phyloP scores from a whole-genome alignment of 768 basidiomycete species.

The Leucocoprinus leucothites region DNA sequence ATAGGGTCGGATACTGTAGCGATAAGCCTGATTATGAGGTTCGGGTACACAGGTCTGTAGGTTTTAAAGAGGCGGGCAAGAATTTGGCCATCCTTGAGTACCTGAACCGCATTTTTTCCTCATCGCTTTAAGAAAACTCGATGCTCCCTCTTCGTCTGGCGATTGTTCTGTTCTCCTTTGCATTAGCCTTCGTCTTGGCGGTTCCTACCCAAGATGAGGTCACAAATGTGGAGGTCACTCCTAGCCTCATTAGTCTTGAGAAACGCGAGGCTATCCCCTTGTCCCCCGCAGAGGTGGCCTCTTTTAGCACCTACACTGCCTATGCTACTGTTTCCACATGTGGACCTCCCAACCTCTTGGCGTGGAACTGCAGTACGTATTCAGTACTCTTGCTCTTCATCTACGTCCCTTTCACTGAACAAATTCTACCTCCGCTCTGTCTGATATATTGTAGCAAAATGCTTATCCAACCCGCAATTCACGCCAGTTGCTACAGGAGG shows the following conservation, averaged over 20 bases:
- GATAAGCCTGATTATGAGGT: too few species aligned
- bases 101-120: background rate
- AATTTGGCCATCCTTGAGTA: too few species aligned
- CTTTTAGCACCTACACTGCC: slow-evolving; percentile 44
- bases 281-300: slow-evolving; percentile 32
- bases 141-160: background rate
- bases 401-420: background rate
- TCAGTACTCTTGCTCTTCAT: background rate
- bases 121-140: background rate
- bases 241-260: background rate
- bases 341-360: slow-evolving; percentile 33
- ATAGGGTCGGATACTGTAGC: too few species aligned
- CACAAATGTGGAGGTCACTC: background rate
- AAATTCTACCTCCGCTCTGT: background rate
- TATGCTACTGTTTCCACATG: slow-evolving; percentile 56
- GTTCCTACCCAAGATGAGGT: background rate
- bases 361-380: slow-evolving; percentile 58
- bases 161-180: background rate
- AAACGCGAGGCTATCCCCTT: background rate
- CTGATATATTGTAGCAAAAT: slow-evolving; percentile 24
- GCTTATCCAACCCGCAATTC: slow-evolving; percentile 43
- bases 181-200: background rate
- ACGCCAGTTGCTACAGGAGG: slow-evolving; percentile 48
- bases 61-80: too few species aligned
- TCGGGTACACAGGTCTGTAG: background rate